Evolutionary conservation across 305 asterid species (phyloP).

Genomic region (Fraxinus dipetala): DNA sequence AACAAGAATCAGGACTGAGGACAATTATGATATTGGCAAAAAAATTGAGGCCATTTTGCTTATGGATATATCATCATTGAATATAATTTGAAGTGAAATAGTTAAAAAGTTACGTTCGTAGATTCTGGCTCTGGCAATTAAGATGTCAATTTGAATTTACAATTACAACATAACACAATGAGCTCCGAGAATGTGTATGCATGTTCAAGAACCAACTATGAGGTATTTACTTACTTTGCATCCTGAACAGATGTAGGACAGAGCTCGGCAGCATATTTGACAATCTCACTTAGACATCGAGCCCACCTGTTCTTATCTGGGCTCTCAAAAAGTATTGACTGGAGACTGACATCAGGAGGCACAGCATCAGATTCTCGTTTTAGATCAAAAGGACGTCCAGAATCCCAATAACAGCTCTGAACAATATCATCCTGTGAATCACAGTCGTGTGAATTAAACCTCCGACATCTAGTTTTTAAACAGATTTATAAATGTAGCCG

Average conservation of each 20-base stretch:
- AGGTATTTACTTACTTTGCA: conserved; percentile 70
- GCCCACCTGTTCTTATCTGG: conserved; percentile 99
- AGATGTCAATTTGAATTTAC: conserved; percentile 21
- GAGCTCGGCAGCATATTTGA: conserved; percentile 86
- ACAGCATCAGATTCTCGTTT: conserved; percentile 92
- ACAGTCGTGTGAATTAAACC: conserved; percentile 15
- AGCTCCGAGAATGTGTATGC: conserved; percentile 1
- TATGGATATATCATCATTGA: background rate
- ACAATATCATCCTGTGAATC: conserved; percentile 90
- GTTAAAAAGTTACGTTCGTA: conserved; percentile 6
- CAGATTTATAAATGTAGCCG: conserved; percentile 16
- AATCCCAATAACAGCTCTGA: conserved; percentile 99
- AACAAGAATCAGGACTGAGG: conserved; percentile 16
- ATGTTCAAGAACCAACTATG: conserved; percentile 11
- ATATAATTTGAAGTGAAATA: conserved; percentile 3
- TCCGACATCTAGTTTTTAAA: conserved; percentile 3
- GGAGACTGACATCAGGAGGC: conserved; percentile 91
- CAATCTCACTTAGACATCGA: conserved; percentile 91
- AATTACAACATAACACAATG: conserved; percentile 12
- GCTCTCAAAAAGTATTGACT: conserved; percentile 90
- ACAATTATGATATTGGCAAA: conserved; percentile 13
- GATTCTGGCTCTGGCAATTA: conserved; percentile 3
- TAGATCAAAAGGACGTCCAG: conserved; percentile 90
- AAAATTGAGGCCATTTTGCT: background rate
- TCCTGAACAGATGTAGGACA: conserved; percentile 95